Base-by-base conservation (phyloP, 176 grass and related monocot species). In the Lolium perenne region DNA sequence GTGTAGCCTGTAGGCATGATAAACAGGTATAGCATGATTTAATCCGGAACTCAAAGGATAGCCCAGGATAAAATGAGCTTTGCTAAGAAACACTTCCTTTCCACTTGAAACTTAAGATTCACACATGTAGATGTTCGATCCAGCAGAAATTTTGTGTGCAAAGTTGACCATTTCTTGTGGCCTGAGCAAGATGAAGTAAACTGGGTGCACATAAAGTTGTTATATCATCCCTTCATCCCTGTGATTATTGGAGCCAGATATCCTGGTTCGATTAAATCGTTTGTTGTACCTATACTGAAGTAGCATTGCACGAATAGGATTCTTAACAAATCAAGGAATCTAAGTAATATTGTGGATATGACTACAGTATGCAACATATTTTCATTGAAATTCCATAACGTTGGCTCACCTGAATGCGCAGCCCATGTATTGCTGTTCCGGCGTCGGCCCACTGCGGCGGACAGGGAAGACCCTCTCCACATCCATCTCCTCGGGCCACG, bases 401-500 rank as follows among this genome's bases (percentile, higher is more conserved):
- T 43, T 43, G 16, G 11, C 72, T 84, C 79, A 98, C 97, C 91
- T 98, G 82, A 94, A 95, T 8, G 79, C 46, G 17, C 79, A 78
- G 26, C 93, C 93, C 57, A 86, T 60, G 84, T 94, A 98, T 60
- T 78, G 93, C 45, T 88, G 83, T 50, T 35, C 13, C 25, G 60
- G 53, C 22, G n/a, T 60, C 41, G 84, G 54, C 26, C 56, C 58
- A 29, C 51, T 68, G 40, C 79, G 73, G 51, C 71, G 90, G 22
- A 75, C 84, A 8, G 88, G 84, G 70, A 92, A 95, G 64, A 95
- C 88, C 70, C 90, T 84, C 26, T 91, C 79, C 57, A 98, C 79
- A 56, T 95, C 88, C 66, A 98, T 17, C 23, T 91, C 90, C 55
- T 98, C 93, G 1, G 96, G 93, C 93, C 91, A 98, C 25, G 96